These are phyloP conservation scores for Penicillium brevicompactum DNA, from an alignment of 2,329 filamentous ascomycete genomes.

Conservation along the genomic window DNA sequence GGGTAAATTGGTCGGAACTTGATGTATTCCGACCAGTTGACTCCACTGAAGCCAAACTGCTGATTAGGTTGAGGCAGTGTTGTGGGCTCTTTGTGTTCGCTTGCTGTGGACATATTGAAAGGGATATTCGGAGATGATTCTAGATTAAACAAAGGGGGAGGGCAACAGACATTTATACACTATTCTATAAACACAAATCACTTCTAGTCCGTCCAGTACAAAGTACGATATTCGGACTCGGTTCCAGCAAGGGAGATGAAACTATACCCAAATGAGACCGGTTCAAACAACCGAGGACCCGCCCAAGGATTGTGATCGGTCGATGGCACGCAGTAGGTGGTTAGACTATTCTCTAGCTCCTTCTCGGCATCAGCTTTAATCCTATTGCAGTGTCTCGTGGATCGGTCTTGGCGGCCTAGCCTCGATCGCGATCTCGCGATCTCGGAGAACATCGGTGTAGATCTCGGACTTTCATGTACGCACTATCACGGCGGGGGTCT, in stretches of 20 bases:
- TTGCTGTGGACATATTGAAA: background rate
- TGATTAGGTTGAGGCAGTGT: background rate
- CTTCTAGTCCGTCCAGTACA: background rate
- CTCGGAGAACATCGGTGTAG: conserved; percentile 7
- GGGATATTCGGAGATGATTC: background rate
- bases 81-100: background rate
- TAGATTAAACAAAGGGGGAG: background rate
- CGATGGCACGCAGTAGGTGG: background rate
- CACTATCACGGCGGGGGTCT: background rate
- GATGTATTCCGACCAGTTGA: conserved; percentile 7
- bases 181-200: background rate
- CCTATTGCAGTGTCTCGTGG: background rate
- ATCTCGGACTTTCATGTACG: background rate
- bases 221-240: background rate
- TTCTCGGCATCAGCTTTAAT: background rate
- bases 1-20: conserved; percentile 8
- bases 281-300: background rate
- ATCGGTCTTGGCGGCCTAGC: background rate
- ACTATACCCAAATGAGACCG: background rate
- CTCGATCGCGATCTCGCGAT: background rate
- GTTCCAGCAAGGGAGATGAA: background rate
- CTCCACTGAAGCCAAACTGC: conserved; percentile 5
- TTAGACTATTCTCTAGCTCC: background rate
- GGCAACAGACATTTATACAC: background rate
- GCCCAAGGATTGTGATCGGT: background rate